Evolutionary conservation across 2,329 filamentous ascomycete species (phyloP).

Genomic region (Ophiostoma perfectum): DNA sequence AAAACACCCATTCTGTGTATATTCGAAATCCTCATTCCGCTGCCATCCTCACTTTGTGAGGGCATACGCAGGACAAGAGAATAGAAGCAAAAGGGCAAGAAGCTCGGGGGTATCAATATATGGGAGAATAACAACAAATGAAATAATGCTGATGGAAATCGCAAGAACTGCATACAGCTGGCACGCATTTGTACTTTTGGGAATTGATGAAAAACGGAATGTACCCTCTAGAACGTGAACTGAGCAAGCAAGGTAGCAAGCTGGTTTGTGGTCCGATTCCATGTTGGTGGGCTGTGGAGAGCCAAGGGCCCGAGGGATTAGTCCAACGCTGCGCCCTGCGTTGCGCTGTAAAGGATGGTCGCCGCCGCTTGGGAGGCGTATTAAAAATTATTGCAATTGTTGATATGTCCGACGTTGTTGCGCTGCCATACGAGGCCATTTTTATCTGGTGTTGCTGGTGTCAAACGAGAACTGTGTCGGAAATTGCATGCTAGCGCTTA

Average conservation of each 20-base stretch:
- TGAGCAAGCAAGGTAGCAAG: not conserved
- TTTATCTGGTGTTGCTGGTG: conserved; percentile 48
- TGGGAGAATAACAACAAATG: not conserved
- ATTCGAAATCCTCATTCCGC: not conserved
- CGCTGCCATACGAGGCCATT: not conserved
- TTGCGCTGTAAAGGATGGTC: not conserved
- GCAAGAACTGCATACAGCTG: conserved; percentile 3
- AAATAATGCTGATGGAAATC: not conserved
- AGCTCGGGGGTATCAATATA: conserved; percentile 16
- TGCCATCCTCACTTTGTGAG: not conserved
- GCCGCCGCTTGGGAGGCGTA: not conserved
- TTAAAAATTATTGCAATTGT: not conserved
- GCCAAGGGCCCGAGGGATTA: not conserved
- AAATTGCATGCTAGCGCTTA: conserved; percentile 93
- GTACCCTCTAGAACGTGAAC: not conserved
- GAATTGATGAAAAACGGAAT: not conserved
- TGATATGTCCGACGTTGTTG: not conserved
- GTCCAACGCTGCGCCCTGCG: not conserved
- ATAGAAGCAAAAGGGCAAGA: not conserved
- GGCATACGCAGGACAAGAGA: not conserved
- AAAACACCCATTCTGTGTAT: not conserved
- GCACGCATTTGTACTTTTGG: not conserved
- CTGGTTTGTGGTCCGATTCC: not conserved
- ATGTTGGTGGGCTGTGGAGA: not conserved
- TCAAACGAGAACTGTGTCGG: conserved; percentile 76